These are phyloP conservation scores for Pugionium dolabratum DNA, from an alignment of 345 rosid species.

Conservation along the genomic window DNA sequence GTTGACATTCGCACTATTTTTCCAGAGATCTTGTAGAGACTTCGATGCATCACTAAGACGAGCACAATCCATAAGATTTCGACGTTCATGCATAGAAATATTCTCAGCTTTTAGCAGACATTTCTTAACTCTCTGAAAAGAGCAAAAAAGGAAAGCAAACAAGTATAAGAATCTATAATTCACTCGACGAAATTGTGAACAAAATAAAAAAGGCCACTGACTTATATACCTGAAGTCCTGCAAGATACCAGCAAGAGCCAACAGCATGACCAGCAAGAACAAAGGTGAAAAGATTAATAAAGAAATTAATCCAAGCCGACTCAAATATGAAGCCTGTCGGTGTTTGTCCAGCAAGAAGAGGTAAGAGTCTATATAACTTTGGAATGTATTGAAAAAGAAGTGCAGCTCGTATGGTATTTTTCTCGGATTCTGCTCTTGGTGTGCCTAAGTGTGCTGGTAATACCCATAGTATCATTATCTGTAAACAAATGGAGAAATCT, in stretches of 20 bases:
- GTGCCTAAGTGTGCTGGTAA: conserved; percentile 45
- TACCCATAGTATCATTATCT: conserved; percentile 59
- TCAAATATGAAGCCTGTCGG: conserved; percentile 76
- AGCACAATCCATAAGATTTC: conserved; percentile 60
- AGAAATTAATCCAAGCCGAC: conserved; percentile 84
- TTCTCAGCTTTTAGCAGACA: conserved; percentile 74
- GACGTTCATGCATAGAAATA: conserved; percentile 30
- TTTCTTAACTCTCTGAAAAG: conserved; percentile 77
- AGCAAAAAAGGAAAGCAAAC: not conserved
- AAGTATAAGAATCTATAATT: conserved; percentile 4
- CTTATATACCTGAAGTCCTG: conserved; percentile 69
- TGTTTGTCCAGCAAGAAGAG: conserved; percentile 76
- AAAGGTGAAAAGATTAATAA: conserved; percentile 76
- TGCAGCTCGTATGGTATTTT: conserved; percentile 56
- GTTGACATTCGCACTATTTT: conserved; percentile 29
- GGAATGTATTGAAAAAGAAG: conserved; percentile 78
- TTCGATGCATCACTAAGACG: too few relatives aligned
- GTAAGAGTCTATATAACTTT: conserved; percentile 67
- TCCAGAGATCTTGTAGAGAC: conserved; percentile 40
- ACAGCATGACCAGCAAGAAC: conserved; percentile 72
- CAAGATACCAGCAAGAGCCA: conserved; percentile 88
- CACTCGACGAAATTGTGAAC: not conserved
- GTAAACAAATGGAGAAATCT: conserved; percentile 24
- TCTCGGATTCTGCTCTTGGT: conserved; percentile 66
- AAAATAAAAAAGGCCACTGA: not conserved